These are phyloP conservation scores for Phytophthora sansomeana DNA, from an alignment of 352 stramenopile species.

Conservation along the genomic window DNA sequence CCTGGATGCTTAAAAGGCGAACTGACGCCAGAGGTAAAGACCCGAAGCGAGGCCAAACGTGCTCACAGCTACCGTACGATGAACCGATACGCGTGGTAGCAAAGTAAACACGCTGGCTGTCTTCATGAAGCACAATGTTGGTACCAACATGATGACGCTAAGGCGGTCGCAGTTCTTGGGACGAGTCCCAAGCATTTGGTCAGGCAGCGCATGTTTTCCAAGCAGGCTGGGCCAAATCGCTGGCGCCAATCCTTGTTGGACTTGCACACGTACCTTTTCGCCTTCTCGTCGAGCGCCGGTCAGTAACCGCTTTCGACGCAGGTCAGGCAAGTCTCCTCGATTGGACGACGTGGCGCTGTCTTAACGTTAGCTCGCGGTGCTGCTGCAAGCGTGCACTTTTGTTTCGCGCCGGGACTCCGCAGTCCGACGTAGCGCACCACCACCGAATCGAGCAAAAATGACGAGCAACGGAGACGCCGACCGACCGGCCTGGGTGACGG, in stretches of 20 bases:
- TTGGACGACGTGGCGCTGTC: conserved; percentile 28
- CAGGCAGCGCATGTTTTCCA: conserved; percentile 19
- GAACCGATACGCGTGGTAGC: no score
- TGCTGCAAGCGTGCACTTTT: conserved; percentile 23
- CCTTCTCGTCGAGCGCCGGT: conserved; percentile 13
- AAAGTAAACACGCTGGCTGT: no score
- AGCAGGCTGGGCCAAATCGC: conserved; percentile 15
- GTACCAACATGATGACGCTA: not conserved
- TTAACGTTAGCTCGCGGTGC: conserved; percentile 14
- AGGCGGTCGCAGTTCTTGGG: conserved; percentile 14
- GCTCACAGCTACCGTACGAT: not conserved
- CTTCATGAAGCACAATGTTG: not conserved
- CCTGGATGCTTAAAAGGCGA: conserved; percentile 5
- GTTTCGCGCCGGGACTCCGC: conserved; percentile 24
- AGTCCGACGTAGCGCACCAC: conserved; percentile 24
- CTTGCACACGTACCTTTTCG: conserved; percentile 2
- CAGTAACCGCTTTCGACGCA: conserved; percentile 22
- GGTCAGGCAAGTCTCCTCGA: conserved; percentile 38
- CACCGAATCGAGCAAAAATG: conserved; percentile 27
- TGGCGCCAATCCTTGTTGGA: conserved; percentile 19
- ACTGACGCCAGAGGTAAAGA: conserved; percentile 20
- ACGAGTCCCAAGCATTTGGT: not conserved
- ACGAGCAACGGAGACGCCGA: conserved; percentile 36
- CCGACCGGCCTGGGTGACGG: conserved; percentile 66
- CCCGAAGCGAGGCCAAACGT: conserved; percentile 11